Evolutionary conservation across 257 asterid species (phyloP).

Genomic region (Knoxia roxburghii): DNA sequence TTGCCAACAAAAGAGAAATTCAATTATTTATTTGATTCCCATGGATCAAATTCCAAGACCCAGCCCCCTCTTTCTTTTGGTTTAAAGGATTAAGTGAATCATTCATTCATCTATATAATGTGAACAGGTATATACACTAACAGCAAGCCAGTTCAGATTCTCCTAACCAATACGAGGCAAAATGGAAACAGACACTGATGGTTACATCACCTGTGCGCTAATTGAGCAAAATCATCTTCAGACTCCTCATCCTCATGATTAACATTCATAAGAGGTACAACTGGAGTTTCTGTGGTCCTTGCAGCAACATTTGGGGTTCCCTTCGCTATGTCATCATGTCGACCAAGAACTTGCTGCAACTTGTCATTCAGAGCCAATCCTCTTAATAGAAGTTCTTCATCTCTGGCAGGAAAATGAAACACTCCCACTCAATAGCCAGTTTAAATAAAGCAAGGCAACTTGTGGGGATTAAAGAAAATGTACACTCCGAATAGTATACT

Average conservation of each 20-base stretch:
- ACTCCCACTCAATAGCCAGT: constrained; percentile 7
- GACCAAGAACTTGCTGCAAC: constrained; percentile 69
- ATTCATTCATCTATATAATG: background rate
- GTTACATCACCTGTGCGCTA: constrained; percentile 64
- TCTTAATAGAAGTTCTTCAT: constrained; percentile 72
- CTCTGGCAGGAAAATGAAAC: constrained; percentile 37
- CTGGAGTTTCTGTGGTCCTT: constrained; percentile 36
- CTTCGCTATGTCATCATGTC: constrained; percentile 63
- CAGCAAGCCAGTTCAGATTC: background rate
- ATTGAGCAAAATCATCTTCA: constrained; percentile 80
- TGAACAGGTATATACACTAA: background rate
- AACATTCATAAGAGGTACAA: constrained; percentile 74
- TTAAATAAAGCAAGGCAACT: background rate
- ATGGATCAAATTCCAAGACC: background rate
- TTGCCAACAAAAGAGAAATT: background rate
- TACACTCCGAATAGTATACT: constrained; percentile 20
- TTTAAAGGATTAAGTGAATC: background rate
- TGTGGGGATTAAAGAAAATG: constrained; percentile 11
- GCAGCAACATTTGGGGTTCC: constrained; percentile 42
- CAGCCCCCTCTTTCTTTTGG: background rate
- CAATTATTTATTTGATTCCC: background rate
- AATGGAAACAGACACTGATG: background rate
- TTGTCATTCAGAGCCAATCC: constrained; percentile 80
- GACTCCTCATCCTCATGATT: constrained; percentile 87
- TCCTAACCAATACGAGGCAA: background rate